A percentile compares a stretch with the other conserved stretches of the same genome.
Evolutionary conservation across 2,329 filamentous ascomycete genomes (phyloP).

Genomic region (Diaporthe batatas): DNA sequence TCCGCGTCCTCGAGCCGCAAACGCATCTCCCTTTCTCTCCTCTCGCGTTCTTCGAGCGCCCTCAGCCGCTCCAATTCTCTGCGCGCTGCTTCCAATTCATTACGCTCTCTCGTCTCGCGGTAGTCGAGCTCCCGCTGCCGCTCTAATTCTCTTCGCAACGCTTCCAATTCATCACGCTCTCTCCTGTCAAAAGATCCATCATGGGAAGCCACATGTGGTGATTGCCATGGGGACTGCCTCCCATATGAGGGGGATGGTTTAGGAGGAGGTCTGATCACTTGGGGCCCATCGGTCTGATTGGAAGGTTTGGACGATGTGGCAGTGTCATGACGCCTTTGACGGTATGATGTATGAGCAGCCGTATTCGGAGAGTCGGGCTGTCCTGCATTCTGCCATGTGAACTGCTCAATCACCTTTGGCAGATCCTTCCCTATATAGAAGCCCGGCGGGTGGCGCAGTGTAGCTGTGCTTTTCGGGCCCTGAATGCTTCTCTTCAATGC

Average conservation of each 20-base stretch:
- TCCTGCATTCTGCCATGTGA: not conserved
- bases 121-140: not conserved
- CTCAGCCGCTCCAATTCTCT: not conserved
- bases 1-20: not conserved
- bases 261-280: no score
- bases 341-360: no score
- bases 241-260: not conserved
- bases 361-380: not conserved
- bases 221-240: not conserved
- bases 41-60: not conserved
- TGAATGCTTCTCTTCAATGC: constrained; percentile 2
- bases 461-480: not conserved
- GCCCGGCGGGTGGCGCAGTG: not conserved
- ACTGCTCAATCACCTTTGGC: not conserved
- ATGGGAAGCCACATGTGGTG: not conserved
- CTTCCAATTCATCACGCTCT: not conserved
- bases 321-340: not conserved
- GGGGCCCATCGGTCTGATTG: not conserved
- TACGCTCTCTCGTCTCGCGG: not conserved
- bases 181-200: not conserved
- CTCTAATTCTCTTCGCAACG: not conserved
- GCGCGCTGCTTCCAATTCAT: not conserved
- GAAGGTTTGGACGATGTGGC: not conserved
- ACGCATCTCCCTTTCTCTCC: not conserved
- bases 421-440: not conserved